Percentiles rank a stretch among this genome's conserved stretches.
phyloP scores from a whole-genome alignment of 352 stramenopile species.

The Phytophthora pistaciae region DNA sequence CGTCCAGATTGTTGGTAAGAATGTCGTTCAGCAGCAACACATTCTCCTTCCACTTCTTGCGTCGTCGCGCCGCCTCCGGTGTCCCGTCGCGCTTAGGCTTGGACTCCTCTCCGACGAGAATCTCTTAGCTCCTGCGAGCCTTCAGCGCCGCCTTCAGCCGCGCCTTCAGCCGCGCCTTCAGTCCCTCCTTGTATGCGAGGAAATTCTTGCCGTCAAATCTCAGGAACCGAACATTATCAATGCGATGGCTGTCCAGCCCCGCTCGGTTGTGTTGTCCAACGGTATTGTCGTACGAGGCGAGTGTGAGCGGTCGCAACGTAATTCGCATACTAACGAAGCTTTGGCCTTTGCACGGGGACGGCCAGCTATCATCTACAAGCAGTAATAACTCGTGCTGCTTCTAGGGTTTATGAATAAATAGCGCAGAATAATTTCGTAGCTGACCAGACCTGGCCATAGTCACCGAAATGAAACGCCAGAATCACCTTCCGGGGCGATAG shows the following conservation, averaged over 20 bases:
- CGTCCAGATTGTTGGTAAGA: slow-evolving; percentile 17
- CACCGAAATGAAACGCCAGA: no score
- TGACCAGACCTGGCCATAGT: no score
- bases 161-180: slow-evolving; percentile 18
- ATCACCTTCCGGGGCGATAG: no score
- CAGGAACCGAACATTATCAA: slow-evolving; percentile 7
- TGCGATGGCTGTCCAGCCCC: not conserved
- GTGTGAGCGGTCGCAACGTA: no score
- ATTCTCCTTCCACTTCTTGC: slow-evolving; percentile 19
- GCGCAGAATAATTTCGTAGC: no score
- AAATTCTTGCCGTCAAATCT: slow-evolving; percentile 21
- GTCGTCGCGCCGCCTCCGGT: not conserved
- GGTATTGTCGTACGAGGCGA: no score
- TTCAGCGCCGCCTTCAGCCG: slow-evolving; percentile 19
- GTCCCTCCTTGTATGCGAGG: slow-evolving; percentile 12
- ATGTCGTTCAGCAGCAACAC: slow-evolving; percentile 21
- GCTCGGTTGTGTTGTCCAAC: no score
- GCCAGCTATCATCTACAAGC: no score
- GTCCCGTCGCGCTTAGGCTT: slow-evolving; percentile 11
- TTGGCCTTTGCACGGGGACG: no score
- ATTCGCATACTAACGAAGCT: no score
- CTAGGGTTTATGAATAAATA: no score
- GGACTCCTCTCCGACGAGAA: slow-evolving; percentile 2
- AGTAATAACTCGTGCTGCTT: no score
- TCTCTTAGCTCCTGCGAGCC: slow-evolving; percentile 16